phyloP scores from a whole-genome alignment of 805 yeast genomes.

The Pichia nakasei region DNA sequence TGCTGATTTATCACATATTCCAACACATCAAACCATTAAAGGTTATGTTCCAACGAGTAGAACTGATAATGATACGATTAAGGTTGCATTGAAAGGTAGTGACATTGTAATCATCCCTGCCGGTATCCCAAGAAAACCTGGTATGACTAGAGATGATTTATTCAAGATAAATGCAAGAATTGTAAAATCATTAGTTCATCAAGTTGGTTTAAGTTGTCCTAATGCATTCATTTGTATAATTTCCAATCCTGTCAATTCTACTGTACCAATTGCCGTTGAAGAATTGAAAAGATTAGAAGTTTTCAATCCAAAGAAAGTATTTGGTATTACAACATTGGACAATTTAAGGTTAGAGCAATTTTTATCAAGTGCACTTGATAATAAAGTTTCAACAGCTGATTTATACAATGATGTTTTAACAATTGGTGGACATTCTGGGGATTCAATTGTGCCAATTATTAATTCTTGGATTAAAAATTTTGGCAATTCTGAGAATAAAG shows the following conservation, averaged over 20 bases:
- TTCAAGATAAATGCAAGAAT: slow-evolving; percentile 52
- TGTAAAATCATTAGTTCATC: slow-evolving; percentile 41
- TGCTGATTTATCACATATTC: slow-evolving; percentile 81
- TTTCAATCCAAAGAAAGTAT: slow-evolving; percentile 42
- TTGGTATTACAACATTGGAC: slow-evolving; percentile 55
- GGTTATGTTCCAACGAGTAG: slow-evolving; percentile 20
- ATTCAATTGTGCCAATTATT: slow-evolving; percentile 43
- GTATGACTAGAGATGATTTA: slow-evolving; percentile 58
- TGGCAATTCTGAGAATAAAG: slow-evolving; percentile 20
- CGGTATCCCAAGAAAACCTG: slow-evolving; percentile 59
- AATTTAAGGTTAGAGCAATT: slow-evolving; percentile 48
- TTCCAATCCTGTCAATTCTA: slow-evolving; percentile 54
- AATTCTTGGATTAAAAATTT: slow-evolving; percentile 35
- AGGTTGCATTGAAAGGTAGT: slow-evolving; percentile 37
- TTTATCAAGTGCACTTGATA: slow-evolving; percentile 22
- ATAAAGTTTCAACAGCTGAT: slow-evolving; percentile 20
- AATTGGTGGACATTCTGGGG: slow-evolving; percentile 52
- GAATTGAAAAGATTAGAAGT: slow-evolving; percentile 44
- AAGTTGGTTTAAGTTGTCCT: slow-evolving; percentile 40
- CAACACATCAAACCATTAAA: slow-evolving; percentile 16
- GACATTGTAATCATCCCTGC: slow-evolving; percentile 52
- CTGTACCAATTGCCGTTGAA: slow-evolving; percentile 53
- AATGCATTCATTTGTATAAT: slow-evolving; percentile 46
- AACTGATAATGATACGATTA: slow-evolving; percentile 28
- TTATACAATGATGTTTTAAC: slow-evolving; percentile 37